Conservation (phyloP, 2,329 filamentous ascomycete genomes). For the Calonectria leucothoes region DNA sequence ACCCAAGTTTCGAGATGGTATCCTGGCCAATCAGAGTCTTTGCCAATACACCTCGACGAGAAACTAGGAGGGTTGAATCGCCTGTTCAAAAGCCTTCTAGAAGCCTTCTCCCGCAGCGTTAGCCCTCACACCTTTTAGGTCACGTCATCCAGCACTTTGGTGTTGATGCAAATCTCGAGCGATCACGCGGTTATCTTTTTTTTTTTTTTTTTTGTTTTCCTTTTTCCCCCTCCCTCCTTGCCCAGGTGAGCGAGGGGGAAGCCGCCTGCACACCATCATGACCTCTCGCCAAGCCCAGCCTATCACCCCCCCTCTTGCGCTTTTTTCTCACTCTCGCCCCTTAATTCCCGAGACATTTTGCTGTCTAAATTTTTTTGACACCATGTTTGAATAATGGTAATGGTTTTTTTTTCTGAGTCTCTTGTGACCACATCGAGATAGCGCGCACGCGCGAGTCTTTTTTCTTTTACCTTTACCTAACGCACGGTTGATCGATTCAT, state of each 20-base stretch:
- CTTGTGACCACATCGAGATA: neutral
- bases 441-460: neutral
- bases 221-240: neutral
- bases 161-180: slow-evolving; percentile 10
- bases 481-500: neutral
- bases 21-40: slow-evolving; percentile 5
- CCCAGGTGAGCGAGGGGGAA: neutral
- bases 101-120: slow-evolving; percentile 39
- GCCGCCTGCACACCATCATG: neutral
- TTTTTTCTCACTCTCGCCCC: neutral
- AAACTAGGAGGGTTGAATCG: slow-evolving; percentile 4
- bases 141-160: slow-evolving; percentile 21
- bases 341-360: slow-evolving; percentile 3
- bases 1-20: neutral
- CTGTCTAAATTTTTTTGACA: neutral
- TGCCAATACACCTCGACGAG: neutral
- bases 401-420: neutral
- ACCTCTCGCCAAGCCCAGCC: neutral
- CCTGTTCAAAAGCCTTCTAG: slow-evolving; percentile 31
- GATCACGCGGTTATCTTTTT: slow-evolving; percentile 29
- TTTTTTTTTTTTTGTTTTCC: slow-evolving; percentile 5
- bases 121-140: slow-evolving; percentile 14
- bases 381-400: neutral
- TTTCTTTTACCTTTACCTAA: neutral
- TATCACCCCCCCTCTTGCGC: neutral